These are phyloP conservation scores for Hypoxylon sp. DNA, from an alignment of 2,329 filamentous ascomycete species.

Conservation along the genomic window DNA sequence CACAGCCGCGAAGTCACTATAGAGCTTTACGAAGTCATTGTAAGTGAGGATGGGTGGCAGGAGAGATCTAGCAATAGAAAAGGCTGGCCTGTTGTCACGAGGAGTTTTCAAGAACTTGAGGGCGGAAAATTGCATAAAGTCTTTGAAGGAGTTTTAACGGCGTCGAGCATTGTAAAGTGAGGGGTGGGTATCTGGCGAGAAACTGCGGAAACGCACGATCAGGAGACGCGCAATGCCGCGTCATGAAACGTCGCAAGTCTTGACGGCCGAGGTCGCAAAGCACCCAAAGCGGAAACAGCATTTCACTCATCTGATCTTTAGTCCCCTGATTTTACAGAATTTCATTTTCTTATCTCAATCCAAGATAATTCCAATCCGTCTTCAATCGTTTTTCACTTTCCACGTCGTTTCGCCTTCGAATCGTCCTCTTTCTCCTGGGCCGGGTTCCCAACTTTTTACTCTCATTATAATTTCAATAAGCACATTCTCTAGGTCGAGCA, in stretches of 20 bases:
- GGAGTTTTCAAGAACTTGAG: too few relatives aligned
- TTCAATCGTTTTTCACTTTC: slow-evolving; percentile 4
- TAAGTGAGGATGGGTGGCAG: too few relatives aligned
- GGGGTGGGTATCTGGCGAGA: slow-evolving; percentile 34
- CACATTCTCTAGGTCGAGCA: neutral
- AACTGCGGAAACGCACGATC: slow-evolving; percentile 13
- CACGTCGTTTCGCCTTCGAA: slow-evolving; percentile 4
- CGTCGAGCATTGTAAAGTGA: too few relatives aligned
- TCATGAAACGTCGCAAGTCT: slow-evolving; percentile 27
- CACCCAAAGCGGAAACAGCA: slow-evolving; percentile 5
- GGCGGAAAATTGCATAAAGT: too few relatives aligned
- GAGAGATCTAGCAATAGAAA: too few relatives aligned
- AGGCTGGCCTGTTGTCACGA: too few relatives aligned
- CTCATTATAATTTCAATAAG: slow-evolving; percentile 13
- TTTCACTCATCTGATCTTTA: slow-evolving; percentile 13
- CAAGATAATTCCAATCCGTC: slow-evolving; percentile 8
- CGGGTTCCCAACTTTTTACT: slow-evolving; percentile 24
- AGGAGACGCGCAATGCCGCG: slow-evolving; percentile 23
- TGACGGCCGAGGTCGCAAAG: slow-evolving; percentile 16
- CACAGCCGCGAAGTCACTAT: too few relatives aligned
- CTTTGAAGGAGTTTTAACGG: too few relatives aligned
- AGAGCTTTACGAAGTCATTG: too few relatives aligned
- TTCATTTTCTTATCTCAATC: slow-evolving; percentile 14
- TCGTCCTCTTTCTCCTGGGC: slow-evolving; percentile 25
- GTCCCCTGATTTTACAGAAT: slow-evolving; percentile 7